Evolutionary conservation across 129 eudicot genomes (phyloP), one percentile per base, ranked within the genome.

Genomic region (Apium graveolens): DNA sequence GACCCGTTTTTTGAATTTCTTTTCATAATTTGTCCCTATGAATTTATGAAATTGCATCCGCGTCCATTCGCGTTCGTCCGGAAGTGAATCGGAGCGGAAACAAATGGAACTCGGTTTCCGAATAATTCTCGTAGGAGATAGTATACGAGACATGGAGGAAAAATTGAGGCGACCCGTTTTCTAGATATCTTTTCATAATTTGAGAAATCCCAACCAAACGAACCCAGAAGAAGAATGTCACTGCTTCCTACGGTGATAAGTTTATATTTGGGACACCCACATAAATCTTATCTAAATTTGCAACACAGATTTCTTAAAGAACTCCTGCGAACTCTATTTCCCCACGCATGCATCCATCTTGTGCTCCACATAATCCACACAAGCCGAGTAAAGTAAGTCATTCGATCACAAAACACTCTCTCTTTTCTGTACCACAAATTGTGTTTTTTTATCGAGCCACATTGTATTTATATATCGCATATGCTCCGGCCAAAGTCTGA

Each of bases 331-430:
- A 29, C 71, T 29, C 38, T 65, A 65, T 65, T 65, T 18, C 5
- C 71, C 71, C 71, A 65, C 71, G 71, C 71, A 65, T 65, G 71
- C 71, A 65, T 65, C 71, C 24, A 12, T 11, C 32, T 63, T 63
- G 37, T 55, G 65, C 14, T 63, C 70, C 70, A 31, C 20, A 16
- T 29, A 32, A 65, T 7, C 71, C 37, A 65, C 71, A 31, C 37
- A 65, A 13, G 71, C 37, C 71, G 4, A 16, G 38, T 65, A 24
- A 2, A 29, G 71, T 5, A 11, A 63, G 21, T 65, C 38, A 29
- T 31, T 65, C 10, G 66, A 57, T n/a, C 26, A 51, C 62, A 53
- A 53, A 62, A 27, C 35, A 27, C 34, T 27, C 39, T 27, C 39
- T 32, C 71, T 65, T 13, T 31, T 29, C 39, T 31, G 10, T 14